Evolutionary conservation across 257 asterid genomes (phyloP), one percentile per base, ranked within the genome.

Genomic region (Linderniella brevidens): DNA sequence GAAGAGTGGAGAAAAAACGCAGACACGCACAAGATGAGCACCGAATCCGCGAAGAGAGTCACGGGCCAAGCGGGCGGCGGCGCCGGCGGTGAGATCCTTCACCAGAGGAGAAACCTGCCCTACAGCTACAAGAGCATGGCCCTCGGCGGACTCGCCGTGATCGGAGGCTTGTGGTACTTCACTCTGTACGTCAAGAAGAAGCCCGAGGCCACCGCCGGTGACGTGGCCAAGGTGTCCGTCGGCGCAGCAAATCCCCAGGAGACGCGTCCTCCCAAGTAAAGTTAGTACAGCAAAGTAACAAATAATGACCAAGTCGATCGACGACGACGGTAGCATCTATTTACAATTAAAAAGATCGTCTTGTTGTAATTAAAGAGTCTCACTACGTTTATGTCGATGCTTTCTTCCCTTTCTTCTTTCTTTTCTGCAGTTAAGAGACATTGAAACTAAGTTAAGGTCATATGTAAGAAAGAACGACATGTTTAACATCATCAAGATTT

Each of bases 11-110:
- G 48, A 18, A 80, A 65, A 5, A 77, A 62, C 62, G 92, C 93
- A 8, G 93, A 75, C 56, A 78, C 94, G 15, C 76, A 69, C 72
- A 86, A 77, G 68, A 86, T 86, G 96, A 76, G 72, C 40, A 39
- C 87, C 2, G 94, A 86, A 25, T 85, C 74, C 36, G 78, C 72
- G 54, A 76, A 56, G 19, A 70, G 50, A 15, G 68, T 70, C 4
- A 76, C 88, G 0, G 66, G 17, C 63, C 73, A 80, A 50, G 82
- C 87, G 4, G 92, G 87, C 11, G 92, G 84, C 0, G 64, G 60
- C 18, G 54, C 57, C 9, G 64, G 57, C 52, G 48, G 86, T 4
- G 93, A 83, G 50, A 80, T 88, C 51, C 90, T 84, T 37, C 67
- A 70, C 63, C 92, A 78, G 61, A 66, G 77, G 46, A 51, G 67